Percentiles rank a stretch among this genome's conserved stretches.
These are phyloP conservation scores for Schizosaccharomyces lindneri DNA, from an alignment of 805 yeast species.

Conservation along the genomic window DNA sequence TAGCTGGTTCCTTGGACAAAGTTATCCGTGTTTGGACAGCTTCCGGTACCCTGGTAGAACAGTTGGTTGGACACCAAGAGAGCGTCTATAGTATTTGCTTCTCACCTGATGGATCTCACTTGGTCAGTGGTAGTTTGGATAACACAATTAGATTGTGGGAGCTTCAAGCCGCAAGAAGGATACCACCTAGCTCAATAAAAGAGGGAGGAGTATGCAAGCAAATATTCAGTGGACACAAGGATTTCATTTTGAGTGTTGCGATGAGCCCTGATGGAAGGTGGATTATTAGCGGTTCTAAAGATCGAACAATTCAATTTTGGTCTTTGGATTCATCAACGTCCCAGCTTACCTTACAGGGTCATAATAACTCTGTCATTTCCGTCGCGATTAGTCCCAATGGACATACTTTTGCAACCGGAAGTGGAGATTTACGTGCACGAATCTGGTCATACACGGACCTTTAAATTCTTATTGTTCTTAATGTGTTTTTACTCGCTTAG, in stretches of 20 bases:
- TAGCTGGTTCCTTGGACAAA: slow-evolving; percentile 89
- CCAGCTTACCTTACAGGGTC: slow-evolving; percentile 85
- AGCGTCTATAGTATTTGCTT: slow-evolving; percentile 87
- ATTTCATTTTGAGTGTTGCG: slow-evolving; percentile 80
- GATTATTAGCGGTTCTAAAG: slow-evolving; percentile 83
- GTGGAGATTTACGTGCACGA: slow-evolving; percentile 93
- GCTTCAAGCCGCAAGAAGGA: slow-evolving; percentile 28
- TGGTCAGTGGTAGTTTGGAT: slow-evolving; percentile 85
- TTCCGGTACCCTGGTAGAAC: slow-evolving; percentile 74
- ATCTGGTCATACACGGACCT: slow-evolving; percentile 37
- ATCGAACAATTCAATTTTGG: slow-evolving; percentile 93
- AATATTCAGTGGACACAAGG: slow-evolving; percentile 87
- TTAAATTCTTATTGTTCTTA: not conserved
- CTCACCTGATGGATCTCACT: slow-evolving; percentile 71
- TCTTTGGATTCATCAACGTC: slow-evolving; percentile 80
- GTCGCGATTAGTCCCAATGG: slow-evolving; percentile 76
- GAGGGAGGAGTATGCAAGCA: slow-evolving; percentile 43
- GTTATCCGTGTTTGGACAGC: slow-evolving; percentile 90
- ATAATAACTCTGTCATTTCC: slow-evolving; percentile 79
- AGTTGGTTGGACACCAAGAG: slow-evolving; percentile 86
- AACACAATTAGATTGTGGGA: slow-evolving; percentile 93
- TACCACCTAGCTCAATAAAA: slow-evolving; percentile 12
- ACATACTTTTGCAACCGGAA: slow-evolving; percentile 86
- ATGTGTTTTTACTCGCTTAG: no score
- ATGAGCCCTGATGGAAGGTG: slow-evolving; percentile 81